phyloP scores from a whole-genome alignment of 805 yeast genomes.

The Candida coleopterorum region DNA sequence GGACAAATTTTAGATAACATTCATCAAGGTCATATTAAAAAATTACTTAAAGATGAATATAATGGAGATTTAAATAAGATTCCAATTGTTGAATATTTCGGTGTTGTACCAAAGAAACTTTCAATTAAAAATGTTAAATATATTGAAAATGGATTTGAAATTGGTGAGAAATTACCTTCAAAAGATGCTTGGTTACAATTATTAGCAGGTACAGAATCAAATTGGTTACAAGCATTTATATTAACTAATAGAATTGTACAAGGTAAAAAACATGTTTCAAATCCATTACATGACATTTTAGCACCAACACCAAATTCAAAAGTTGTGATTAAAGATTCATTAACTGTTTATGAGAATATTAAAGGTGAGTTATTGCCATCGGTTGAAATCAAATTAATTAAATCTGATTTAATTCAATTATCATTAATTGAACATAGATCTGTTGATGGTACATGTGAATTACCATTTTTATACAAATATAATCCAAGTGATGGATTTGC shows the following conservation, averaged over 20 bases:
- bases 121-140: slow-evolving; percentile 15
- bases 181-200: slow-evolving; percentile 63
- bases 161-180: slow-evolving; percentile 29
- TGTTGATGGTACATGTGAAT: slow-evolving; percentile 70
- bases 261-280: slow-evolving; percentile 71
- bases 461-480: slow-evolving; percentile 75
- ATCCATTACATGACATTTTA: slow-evolving; percentile 76
- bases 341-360: slow-evolving; percentile 64
- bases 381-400: slow-evolving; percentile 54
- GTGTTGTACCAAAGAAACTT: slow-evolving; percentile 45
- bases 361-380: slow-evolving; percentile 68
- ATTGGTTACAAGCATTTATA: slow-evolving; percentile 91
- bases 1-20: slow-evolving; percentile 82
- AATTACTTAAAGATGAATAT: slow-evolving; percentile 65
- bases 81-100: slow-evolving; percentile 88
- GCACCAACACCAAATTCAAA: slow-evolving; percentile 62
- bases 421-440: slow-evolving; percentile 85
- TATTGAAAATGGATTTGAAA: slow-evolving; percentile 30
- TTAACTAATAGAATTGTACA: slow-evolving; percentile 78
- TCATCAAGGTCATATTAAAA: slow-evolving; percentile 83
- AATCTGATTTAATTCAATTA: slow-evolving; percentile 55
- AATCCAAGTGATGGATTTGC: slow-evolving; percentile 89
- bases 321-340: slow-evolving; percentile 54
- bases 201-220: slow-evolving; percentile 71
- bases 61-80: slow-evolving; percentile 63